Evolutionary conservation across 1,284 basidiomycete species (phyloP), one percentile per base, ranked within the genome.

Genomic region (Irpex lacteus): DNA sequence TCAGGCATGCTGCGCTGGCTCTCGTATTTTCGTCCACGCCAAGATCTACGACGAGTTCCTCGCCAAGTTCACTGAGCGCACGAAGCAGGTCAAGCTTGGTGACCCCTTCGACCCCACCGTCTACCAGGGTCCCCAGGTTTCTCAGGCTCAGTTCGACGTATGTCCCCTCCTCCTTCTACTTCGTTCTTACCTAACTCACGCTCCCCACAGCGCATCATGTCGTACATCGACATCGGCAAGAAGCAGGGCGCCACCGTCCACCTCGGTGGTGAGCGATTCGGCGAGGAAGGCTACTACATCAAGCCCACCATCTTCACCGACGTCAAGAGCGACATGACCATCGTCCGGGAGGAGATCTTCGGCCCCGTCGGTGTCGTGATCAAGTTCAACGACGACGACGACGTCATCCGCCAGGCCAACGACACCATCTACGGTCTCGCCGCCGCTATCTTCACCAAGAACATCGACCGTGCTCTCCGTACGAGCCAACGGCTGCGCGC

Each of bases 301-400:
- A 70, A 85, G 70, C 92, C 91, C n/a, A 97, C 95, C 40, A 87
- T 97, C 76, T 97, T 97, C 83, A 90, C 89, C 50, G 82, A 95
- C 73, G 86, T 87, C 49, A 85, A 81, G 59, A 82, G 88, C 38
- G 83, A 90, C 66, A 95, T 96, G 91, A 89, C 86, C 79, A 97
- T 98, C 73, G 90, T 93, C 66, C 78, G 85, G 72, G 96, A 98
- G 79, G 96, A 98, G 79, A 95, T 96, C 73, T 95, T 96, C 72
- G 95, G 94, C 5, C 95, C 95, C 54, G 90, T 94, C 59, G 85
- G 85, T 63, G 89, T 90, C 37, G 77, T 93, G 11, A 84, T 89
- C 77, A 90, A 89, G 75, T 93, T 93, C 76, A 79, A 85, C 67
- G 81, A 87, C 61, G 88, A 89, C 68, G 80, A 77, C 38, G 82